Conservation (phyloP, 75 land plant genomes). For the Cupressus sempervirens region DNA sequence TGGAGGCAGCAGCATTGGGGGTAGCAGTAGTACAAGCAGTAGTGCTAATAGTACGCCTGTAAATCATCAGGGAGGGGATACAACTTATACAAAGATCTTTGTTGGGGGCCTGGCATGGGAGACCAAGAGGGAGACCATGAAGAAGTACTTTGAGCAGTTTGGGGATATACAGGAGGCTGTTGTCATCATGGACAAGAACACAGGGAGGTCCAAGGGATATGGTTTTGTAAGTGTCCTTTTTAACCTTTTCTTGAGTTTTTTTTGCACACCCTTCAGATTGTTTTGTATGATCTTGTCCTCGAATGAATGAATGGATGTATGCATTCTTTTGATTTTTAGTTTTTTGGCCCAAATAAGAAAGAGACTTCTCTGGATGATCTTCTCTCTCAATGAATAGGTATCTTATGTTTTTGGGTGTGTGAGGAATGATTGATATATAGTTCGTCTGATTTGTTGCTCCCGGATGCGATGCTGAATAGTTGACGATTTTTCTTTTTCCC, state of each 20-base stretch:
- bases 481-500: not conserved
- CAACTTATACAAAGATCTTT: conserved; percentile 83
- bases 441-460: not conserved
- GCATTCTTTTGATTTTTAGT: not conserved
- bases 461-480: not conserved
- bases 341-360: not conserved
- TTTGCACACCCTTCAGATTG: not conserved
- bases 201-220: conserved; percentile 96
- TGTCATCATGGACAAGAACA: conserved; percentile 89
- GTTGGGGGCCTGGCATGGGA: conserved; percentile 95
- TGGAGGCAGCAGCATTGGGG: conserved; percentile 8
- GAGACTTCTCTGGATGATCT: not conserved
- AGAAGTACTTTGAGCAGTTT: conserved; percentile 85
- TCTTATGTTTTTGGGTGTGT: not conserved
- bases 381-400: not conserved
- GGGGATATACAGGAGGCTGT: conserved; percentile 93
- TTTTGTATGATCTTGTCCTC: not conserved
- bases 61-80: conserved; percentile 53
- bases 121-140: conserved; percentile 89
- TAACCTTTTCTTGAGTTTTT: not conserved
- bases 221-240: conserved; percentile 64
- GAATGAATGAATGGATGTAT: not conserved
- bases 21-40: conserved; percentile 11
- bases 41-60: not conserved
- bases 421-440: not conserved